Base-by-base conservation (phyloP, 257 asterid genomes). In the Osmanthus fragrans region DNA sequence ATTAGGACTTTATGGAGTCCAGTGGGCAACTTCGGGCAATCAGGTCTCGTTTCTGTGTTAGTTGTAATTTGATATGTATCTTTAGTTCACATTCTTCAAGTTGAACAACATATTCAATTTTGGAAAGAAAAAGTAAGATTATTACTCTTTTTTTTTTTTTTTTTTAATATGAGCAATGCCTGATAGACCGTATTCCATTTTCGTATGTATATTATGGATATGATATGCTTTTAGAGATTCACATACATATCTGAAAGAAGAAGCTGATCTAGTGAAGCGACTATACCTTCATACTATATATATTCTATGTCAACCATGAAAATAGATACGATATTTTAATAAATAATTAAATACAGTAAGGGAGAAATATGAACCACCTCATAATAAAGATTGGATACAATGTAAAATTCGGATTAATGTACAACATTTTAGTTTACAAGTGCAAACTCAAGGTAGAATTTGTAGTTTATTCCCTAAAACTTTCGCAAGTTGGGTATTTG, bases 21-120 rank as follows among this genome's bases (percentile, higher is more conserved):
- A 91, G 68, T 96, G 99, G 99, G 84, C 88, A 49, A 87, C 95
- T 80, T 88, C 90, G 81, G 93, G 94, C 80, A 92, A 87, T 81
- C 96, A 95, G 99, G 99, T 95, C 82, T 84, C 92, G 73, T 80
- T 80, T 77, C 64, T 77, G 70, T 47, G 77, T 82, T 45, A 36
- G 80, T 73, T 58, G 33, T 66, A 5, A 73, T 70, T 27, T 40
- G 11, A 15, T 25, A 15, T 74, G 47, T 32, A 74, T 76, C 30
- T 73, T 29, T 47, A 69, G 49, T 13, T 67, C 65, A 56, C 65
- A 56, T 56, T 56, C 65, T 56, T 19, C 65, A 18, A 49, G 58
- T 49, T 49, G 58, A 49, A 15, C 21, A 49, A 49, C 58, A 12
- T 49, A 49, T 49, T 49, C 58, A 12, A 49, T 12, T 16, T 47